These are phyloP conservation scores for Breynia disticha DNA, from an alignment of 441 rosid genomes.

Conservation along the genomic window DNA sequence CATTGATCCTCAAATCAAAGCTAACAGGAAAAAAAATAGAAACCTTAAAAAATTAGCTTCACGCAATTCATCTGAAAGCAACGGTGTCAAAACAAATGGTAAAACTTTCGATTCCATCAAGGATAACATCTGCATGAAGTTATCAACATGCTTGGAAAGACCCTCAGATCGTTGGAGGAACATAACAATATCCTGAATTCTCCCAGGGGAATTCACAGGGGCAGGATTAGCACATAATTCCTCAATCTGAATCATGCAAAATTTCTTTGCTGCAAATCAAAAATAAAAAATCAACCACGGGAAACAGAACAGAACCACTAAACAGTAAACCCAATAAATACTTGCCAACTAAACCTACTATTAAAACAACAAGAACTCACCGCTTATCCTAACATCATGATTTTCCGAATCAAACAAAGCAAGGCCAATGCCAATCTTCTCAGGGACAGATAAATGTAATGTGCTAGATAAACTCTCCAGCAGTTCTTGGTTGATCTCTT, in stretches of 20 bases:
- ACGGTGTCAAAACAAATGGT: conserved; percentile 50
- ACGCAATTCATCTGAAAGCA: conserved; percentile 51
- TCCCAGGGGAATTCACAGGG: conserved; percentile 48
- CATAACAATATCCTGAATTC: conserved; percentile 61
- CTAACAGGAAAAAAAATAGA: conserved; percentile 10
- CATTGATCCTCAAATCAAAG: background rate
- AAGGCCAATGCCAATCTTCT: conserved; percentile 66
- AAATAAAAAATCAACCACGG: background rate
- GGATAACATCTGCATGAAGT: conserved; percentile 61
- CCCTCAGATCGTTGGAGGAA: conserved; percentile 74
- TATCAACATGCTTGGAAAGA: conserved; percentile 61
- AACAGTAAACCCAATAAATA: background rate
- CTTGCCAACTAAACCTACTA: conserved; percentile 3
- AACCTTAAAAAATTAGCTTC: conserved; percentile 60
- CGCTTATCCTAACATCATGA: conserved; percentile 39
- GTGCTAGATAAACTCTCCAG: conserved; percentile 42
- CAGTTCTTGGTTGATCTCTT: conserved; percentile 40
- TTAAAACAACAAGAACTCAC: conserved; percentile 25
- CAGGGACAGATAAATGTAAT: conserved; percentile 48
- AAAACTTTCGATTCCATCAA: conserved; percentile 50
- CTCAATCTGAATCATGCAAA: conserved; percentile 60
- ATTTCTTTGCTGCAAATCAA: conserved; percentile 53
- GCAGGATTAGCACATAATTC: conserved; percentile 43
- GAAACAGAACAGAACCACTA: conserved; percentile 10
- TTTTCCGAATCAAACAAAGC: conserved; percentile 60